Percentiles rank a stretch among this genome's conserved stretches.
Conservation (phyloP, 371 early-diverging fungal genomes). For the Mortierella sp. region DNA sequence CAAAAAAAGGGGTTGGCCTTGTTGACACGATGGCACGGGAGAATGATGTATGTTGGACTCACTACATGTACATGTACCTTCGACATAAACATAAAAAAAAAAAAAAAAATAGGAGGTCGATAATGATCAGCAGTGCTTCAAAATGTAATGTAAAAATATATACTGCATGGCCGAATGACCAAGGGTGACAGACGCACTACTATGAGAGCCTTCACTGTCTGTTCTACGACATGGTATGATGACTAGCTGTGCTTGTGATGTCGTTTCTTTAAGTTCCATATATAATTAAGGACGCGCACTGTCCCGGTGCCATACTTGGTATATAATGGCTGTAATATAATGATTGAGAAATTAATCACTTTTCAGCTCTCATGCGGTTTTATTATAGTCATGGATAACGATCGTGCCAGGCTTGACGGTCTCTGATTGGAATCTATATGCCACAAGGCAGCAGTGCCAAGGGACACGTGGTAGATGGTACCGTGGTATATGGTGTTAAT, state of each 20-base stretch:
- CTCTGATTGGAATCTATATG: slow-evolving; percentile 1
- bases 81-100: background rate
- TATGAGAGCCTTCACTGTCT: no score
- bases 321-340: no score
- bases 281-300: no score
- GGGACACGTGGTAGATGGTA: no score
- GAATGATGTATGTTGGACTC: background rate
- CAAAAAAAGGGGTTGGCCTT: slow-evolving; percentile 19
- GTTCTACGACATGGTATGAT: no score
- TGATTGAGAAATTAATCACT: background rate
- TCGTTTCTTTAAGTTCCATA: no score
- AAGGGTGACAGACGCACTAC: background rate
- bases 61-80: background rate
- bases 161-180: background rate
- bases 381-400: background rate
- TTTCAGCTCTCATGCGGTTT: background rate
- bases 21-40: slow-evolving; percentile 12
- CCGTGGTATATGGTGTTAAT: no score
- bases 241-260: no score
- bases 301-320: no score
- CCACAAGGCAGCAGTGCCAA: background rate
- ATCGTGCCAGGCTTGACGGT: background rate
- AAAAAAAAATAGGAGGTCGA: slow-evolving; percentile 7
- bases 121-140: slow-evolving; percentile 3
- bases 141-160: background rate